Base-by-base conservation (phyloP, 208 protist species). In the Leishmania mexicana region DNA sequence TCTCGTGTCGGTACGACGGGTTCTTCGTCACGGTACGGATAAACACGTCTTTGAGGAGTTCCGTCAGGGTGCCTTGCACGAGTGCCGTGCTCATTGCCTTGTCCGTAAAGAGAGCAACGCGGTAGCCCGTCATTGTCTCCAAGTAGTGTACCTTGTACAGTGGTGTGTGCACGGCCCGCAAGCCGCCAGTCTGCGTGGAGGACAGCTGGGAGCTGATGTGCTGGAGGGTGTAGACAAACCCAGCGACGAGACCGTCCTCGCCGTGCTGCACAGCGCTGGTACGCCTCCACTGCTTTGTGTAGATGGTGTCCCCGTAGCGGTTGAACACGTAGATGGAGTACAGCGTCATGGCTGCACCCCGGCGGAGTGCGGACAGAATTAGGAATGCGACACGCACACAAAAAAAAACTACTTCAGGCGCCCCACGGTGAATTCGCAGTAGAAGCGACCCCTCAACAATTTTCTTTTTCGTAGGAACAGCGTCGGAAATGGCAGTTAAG, bases 261-360 rank as follows among this genome's bases (percentile, higher is more conserved):
- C 93, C 95, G 76, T 97, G 92, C 78, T 90, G 86, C 38, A 91
- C 83, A 0, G 93, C 79, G 38, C 90, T 89, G 8, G 92, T 93
- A 2, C 93, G 88, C 54, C 94, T 92, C 93, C 95, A 97, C 76
- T 97, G 89, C 79, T 87, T 92, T 49, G 91, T 90, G 75, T 93
- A 97, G 47, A 97, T 96, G 60, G 89, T 94, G 75, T 96, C 95
- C 49, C 93, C 95, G 81, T 95, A 97, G 19, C 92, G 87, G 78
- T 97, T 97, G 78, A 96, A 97, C 17, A 97, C 86, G 78, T 95
- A 97, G 11, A 97, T 89, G 38, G 92, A 96, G 83, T 92, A 96
- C 45, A 97, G 84, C 58, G 89, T 91, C 93, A 96, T 97, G 17
- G 2, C 28, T 74, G 1, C 45, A 47, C 45, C 24, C 28, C 13